These are phyloP conservation scores for Eleusine coracana DNA, from an alignment of 176 grass and related monocot genomes.

Conservation along the genomic window DNA sequence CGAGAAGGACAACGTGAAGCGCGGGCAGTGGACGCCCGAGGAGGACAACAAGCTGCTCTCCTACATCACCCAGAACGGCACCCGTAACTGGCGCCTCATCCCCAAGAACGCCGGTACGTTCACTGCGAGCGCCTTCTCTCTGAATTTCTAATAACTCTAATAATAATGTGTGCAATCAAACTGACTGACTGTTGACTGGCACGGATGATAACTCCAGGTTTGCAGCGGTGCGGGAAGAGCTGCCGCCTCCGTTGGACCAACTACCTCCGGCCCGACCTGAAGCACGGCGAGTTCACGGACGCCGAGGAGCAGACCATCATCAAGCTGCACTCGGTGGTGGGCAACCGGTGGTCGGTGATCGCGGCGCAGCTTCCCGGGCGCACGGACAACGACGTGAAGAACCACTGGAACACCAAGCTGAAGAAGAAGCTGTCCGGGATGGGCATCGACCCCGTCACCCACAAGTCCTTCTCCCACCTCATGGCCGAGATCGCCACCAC, in stretches of 20 bases:
- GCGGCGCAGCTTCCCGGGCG: slow-evolving; percentile 84
- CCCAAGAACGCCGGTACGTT: slow-evolving; percentile 94
- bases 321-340: slow-evolving; percentile 94
- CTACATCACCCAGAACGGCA: slow-evolving; percentile 87
- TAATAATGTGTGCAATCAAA: background rate
- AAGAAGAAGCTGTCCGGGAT: slow-evolving; percentile 99
- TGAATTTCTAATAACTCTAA: no score
- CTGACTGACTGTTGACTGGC: background rate
- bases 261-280: slow-evolving; percentile 94
- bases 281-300: slow-evolving; percentile 92
- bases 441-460: slow-evolving; percentile 96
- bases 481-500: slow-evolving; percentile 97
- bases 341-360: slow-evolving; percentile 96
- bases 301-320: slow-evolving; percentile 91
- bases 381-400: slow-evolving; percentile 99
- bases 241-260: slow-evolving; percentile 95
- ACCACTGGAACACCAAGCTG: slow-evolving; percentile 99
- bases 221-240: slow-evolving; percentile 96
- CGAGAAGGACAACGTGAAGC: slow-evolving; percentile 96
- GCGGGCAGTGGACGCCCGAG: slow-evolving; percentile 97
- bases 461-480: slow-evolving; percentile 98
- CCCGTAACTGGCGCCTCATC: slow-evolving; percentile 94
- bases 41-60: slow-evolving; percentile 97
- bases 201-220: slow-evolving; percentile 29
- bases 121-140: background rate